Conservation (phyloP, 2,329 filamentous ascomycete species). For the Calonectria hawksworthii region DNA sequence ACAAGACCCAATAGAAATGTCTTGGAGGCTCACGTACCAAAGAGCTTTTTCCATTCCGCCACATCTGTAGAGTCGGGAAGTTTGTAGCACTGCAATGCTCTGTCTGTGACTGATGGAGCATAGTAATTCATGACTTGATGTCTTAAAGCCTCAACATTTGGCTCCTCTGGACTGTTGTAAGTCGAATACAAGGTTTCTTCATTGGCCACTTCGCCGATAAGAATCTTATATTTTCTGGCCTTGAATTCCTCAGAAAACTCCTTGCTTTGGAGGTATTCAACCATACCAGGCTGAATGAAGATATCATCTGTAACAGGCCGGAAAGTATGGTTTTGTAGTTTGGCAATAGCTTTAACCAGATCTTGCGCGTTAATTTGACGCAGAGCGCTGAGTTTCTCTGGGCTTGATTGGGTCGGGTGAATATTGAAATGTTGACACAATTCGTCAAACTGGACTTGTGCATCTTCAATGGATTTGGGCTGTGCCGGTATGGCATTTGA, state of each 20-base stretch:
- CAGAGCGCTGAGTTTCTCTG: conserved; percentile 50
- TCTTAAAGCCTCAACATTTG: conserved; percentile 50
- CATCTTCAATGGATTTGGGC: conserved; percentile 54
- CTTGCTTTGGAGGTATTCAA: conserved; percentile 53
- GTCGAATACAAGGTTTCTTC: conserved; percentile 60
- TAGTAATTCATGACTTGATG: conserved; percentile 60
- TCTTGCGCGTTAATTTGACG: conserved; percentile 49
- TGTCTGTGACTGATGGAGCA: conserved; percentile 52
- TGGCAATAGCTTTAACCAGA: conserved; percentile 51
- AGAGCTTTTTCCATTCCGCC: conserved; percentile 54
- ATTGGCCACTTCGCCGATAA: conserved; percentile 60
- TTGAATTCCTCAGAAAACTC: conserved; percentile 55
- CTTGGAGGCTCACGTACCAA: conserved; percentile 44
- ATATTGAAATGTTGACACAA: conserved; percentile 53
- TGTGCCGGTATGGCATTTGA: conserved; percentile 62
- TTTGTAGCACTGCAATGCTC: conserved; percentile 52
- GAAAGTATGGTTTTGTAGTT: conserved; percentile 61
- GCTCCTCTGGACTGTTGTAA: conserved; percentile 53
- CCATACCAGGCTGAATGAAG: conserved; percentile 56
- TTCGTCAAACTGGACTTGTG: conserved; percentile 59
- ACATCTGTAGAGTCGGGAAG: conserved; percentile 48
- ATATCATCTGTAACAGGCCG: conserved; percentile 58
- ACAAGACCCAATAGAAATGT: not conserved
- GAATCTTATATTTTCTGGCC: conserved; percentile 49
- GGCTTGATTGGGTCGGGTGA: conserved; percentile 31